A percentile compares a stretch with the other conserved stretches of the same genome.
phyloP scores from a whole-genome alignment of 768 basidiomycete species.

The Boletus subcaerulescens region DNA sequence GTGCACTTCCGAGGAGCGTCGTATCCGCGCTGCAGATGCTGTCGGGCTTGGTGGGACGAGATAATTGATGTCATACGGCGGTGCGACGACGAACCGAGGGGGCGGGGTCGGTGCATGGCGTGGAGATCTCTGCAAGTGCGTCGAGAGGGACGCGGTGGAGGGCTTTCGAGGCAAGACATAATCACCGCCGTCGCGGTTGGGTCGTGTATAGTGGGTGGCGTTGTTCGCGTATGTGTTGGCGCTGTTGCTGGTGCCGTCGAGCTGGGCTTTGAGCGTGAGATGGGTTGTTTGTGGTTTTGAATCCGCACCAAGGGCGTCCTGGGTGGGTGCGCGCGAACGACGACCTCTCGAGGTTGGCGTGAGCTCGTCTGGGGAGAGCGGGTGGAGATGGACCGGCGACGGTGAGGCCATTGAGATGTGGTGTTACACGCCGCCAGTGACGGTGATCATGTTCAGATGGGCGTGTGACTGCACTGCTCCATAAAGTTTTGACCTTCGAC shows the following conservation, averaged over 20 bases:
- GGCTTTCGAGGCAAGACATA: conserved; percentile 24
- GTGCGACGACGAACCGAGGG: conserved; percentile 42
- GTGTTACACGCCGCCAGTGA: background rate
- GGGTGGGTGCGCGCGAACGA: conserved; percentile 40
- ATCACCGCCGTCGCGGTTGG: background rate
- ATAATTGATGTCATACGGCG: conserved; percentile 30
- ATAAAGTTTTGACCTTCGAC: background rate
- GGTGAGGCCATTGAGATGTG: conserved; percentile 23
- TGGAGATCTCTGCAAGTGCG: conserved; percentile 37
- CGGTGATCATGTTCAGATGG: conserved; percentile 5
- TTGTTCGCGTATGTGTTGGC: background rate
- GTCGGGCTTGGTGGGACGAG: conserved; percentile 38
- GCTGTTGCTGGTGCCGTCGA: conserved; percentile 35
- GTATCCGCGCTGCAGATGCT: conserved; percentile 12
- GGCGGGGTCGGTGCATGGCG: conserved; percentile 24
- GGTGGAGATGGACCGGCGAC: conserved; percentile 64
- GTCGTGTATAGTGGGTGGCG: background rate
- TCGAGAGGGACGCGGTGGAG: conserved; percentile 38
- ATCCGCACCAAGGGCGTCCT: conserved; percentile 26
- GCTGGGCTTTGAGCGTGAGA: conserved; percentile 59
- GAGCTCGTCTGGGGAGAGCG: conserved; percentile 58
- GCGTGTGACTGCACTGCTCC: conserved; percentile 15
- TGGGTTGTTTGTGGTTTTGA: conserved; percentile 44
- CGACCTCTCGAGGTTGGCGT: conserved; percentile 41
- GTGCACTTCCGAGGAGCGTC: conserved; percentile 10